Percentiles rank a stretch among this genome's conserved stretches.
These are phyloP conservation scores for Candida tunisiensis DNA, from an alignment of 1,139 yeast species.

Conservation along the genomic window DNA sequence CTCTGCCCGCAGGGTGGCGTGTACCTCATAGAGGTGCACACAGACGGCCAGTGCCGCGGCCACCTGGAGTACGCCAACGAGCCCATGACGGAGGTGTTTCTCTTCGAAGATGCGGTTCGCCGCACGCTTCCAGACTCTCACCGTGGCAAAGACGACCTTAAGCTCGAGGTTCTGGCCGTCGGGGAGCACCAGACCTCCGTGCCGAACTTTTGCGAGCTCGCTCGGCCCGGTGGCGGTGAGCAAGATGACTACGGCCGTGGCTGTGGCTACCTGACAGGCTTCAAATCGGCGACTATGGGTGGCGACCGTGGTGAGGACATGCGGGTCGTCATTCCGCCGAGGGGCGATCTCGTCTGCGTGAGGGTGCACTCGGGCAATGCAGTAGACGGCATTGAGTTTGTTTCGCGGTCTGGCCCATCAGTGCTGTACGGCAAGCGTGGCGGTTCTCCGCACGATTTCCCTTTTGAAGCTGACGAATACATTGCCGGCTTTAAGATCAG, in stretches of 20 bases:
- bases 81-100: slow-evolving; percentile 31
- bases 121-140: slow-evolving; percentile 28
- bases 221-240: slow-evolving; percentile 2
- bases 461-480: slow-evolving; percentile 36
- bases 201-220: slow-evolving; percentile 11
- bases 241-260: background rate
- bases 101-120: slow-evolving; percentile 32
- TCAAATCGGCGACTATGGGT: background rate
- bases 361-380: background rate
- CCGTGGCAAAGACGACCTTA: slow-evolving; percentile 19
- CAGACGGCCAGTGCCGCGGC: slow-evolving; percentile 47
- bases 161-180: slow-evolving; percentile 26
- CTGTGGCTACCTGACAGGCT: too few species aligned
- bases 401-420: slow-evolving; percentile 10
- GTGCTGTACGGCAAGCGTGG: slow-evolving; percentile 49
- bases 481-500: slow-evolving; percentile 47
- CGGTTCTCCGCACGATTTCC: slow-evolving; percentile 37
- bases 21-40: slow-evolving; percentile 49
- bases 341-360: slow-evolving; percentile 8
- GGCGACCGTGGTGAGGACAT: slow-evolving; percentile 7
- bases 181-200: slow-evolving; percentile 17
- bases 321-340: slow-evolving; percentile 7
- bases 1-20: slow-evolving; percentile 43
- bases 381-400: slow-evolving; percentile 52
- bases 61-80: slow-evolving; percentile 49